phyloP scores from a whole-genome alignment of 345 rosid species.

The Eucalyptus viminalis region DNA sequence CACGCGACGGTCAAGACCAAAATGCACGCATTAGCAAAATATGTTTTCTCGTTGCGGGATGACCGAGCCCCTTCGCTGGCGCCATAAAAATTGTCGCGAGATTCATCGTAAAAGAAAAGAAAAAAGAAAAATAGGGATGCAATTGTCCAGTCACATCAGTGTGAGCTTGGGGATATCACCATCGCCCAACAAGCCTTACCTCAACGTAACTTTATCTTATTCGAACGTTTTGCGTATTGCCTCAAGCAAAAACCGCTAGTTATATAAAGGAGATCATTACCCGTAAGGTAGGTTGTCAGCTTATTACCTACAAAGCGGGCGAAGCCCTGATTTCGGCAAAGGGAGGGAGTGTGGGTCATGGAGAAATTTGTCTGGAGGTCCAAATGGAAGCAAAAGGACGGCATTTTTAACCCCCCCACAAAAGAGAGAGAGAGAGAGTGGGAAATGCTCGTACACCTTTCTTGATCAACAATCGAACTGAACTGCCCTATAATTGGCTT shows the following conservation, averaged over 20 bases:
- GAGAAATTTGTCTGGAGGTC: background rate
- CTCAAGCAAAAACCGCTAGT: background rate
- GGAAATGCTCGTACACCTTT: background rate
- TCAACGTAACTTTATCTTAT: background rate
- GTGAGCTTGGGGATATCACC: background rate
- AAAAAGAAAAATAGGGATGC: background rate
- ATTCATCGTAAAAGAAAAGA: background rate
- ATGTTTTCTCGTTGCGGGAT: background rate
- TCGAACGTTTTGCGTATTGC: background rate
- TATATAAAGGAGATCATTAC: background rate
- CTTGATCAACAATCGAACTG: background rate
- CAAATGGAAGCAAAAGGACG: background rate
- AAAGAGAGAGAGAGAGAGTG: background rate
- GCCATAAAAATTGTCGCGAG: background rate
- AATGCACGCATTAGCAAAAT: background rate
- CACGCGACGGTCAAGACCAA: background rate
- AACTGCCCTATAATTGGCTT: background rate
- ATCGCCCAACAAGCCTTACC: background rate
- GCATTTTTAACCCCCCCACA: background rate
- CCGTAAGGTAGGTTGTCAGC: background rate
- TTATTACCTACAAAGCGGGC: background rate
- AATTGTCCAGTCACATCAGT: background rate
- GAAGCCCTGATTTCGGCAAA: background rate
- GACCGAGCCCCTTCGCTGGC: background rate
- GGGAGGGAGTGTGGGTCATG: background rate